Conservation (phyloP, 768 basidiomycete genomes). For the Macrolepiota dolichaula region DNA sequence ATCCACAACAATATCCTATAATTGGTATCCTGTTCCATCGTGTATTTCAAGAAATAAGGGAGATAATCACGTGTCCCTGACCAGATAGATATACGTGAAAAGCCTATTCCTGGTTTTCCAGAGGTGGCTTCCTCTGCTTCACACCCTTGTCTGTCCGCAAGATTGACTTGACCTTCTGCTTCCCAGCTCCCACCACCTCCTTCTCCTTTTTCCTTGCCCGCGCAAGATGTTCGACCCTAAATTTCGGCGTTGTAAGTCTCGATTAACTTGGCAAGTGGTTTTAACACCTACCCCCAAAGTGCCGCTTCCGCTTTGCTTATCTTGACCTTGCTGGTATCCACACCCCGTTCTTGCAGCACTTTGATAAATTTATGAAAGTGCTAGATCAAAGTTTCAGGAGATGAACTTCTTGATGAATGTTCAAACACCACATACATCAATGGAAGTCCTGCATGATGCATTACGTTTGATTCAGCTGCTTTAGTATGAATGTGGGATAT, state of each 20-base stretch:
- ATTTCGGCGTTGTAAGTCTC: not conserved
- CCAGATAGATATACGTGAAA: not conserved
- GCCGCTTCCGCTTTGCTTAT: slow-evolving; percentile 59
- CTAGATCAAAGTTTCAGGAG: slow-evolving; percentile 24
- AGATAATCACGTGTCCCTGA: not conserved
- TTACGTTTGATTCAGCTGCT: not conserved
- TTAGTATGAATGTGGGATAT: not conserved
- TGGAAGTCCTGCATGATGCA: slow-evolving; percentile 39
- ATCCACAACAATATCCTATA: too few relatives aligned
- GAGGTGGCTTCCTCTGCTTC: slow-evolving; percentile 27
- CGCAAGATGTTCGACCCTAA: slow-evolving; percentile 43
- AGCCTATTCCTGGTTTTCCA: slow-evolving; percentile 22
- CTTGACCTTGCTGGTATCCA: slow-evolving; percentile 57
- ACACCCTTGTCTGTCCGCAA: slow-evolving; percentile 15
- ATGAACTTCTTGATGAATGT: not conserved
- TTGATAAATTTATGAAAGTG: slow-evolving; percentile 58
- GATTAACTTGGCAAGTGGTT: not conserved
- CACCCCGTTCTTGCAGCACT: slow-evolving; percentile 46
- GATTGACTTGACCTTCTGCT: slow-evolving; percentile 27
- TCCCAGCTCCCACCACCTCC: slow-evolving; percentile 24
- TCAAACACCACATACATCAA: slow-evolving; percentile 33
- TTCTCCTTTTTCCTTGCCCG: slow-evolving; percentile 41
- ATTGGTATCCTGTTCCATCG: not conserved
- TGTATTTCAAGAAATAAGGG: not conserved
- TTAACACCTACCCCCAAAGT: slow-evolving; percentile 45